phyloP scores from a whole-genome alignment of 2,329 filamentous ascomycete genomes.

The Grosmannia penicillata region DNA sequence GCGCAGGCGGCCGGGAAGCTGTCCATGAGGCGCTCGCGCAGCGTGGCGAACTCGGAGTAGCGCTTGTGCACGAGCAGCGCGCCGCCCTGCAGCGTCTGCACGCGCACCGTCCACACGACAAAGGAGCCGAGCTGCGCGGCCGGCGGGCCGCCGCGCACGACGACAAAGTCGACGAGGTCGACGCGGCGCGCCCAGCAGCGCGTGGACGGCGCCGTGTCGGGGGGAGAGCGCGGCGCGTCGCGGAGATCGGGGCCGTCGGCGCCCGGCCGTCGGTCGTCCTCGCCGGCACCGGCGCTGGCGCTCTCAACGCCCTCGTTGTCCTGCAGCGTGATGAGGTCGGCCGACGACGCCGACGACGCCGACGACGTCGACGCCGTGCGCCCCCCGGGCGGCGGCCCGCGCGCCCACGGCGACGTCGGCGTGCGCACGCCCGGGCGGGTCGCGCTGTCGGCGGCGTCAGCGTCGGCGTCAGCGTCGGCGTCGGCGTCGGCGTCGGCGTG shows the following conservation, averaged over 20 bases:
- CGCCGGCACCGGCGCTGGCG: neutral
- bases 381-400: slow-evolving; percentile 4
- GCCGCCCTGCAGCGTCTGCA: slow-evolving; percentile 62
- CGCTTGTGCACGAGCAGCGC: slow-evolving; percentile 52
- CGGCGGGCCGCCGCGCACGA: slow-evolving; percentile 43
- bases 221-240: too few relatives aligned
- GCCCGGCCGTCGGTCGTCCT: neutral
- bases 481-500: neutral
- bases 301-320: slow-evolving; percentile 35
- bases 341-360: neutral
- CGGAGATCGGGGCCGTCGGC: neutral
- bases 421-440: neutral
- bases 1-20: slow-evolving; percentile 75
- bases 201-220: too few relatives aligned
- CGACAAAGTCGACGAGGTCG: slow-evolving; percentile 38
- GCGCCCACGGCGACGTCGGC: neutral
- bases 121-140: slow-evolving; percentile 89
- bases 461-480: too few relatives aligned
- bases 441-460: neutral
- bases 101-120: slow-evolving; percentile 83
- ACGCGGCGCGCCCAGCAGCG: slow-evolving; percentile 52
- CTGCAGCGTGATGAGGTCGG: slow-evolving; percentile 35
- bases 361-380: slow-evolving; percentile 39
- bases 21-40: slow-evolving; percentile 56
- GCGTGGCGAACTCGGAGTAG: slow-evolving; percentile 87